phyloP scores from a whole-genome alignment of 1,284 basidiomycete species.

The Psilocybe mexicana region DNA sequence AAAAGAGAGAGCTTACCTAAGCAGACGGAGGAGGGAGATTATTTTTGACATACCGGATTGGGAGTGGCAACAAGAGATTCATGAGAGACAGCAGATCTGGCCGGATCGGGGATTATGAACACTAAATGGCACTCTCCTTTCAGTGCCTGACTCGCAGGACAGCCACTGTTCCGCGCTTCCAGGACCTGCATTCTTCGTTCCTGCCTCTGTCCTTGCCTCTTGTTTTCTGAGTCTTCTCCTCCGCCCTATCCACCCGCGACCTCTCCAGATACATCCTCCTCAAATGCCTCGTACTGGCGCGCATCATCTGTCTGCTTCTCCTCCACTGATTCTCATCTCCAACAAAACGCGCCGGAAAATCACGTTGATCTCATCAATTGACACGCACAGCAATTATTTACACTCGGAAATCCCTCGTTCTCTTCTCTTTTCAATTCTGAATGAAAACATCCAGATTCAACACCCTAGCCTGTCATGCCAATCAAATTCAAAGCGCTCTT shows the following conservation, averaged over 20 bases:
- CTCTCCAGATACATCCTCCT: background rate
- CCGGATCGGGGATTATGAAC: slow-evolving; percentile 23
- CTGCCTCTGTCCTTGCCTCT: slow-evolving; percentile 12
- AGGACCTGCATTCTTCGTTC: slow-evolving; percentile 26
- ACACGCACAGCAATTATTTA: slow-evolving; percentile 18
- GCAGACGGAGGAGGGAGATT: slow-evolving; percentile 2
- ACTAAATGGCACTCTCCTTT: slow-evolving; percentile 13
- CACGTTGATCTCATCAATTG: slow-evolving; percentile 9
- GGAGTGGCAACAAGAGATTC: slow-evolving; percentile 15
- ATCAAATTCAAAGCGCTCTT: background rate
- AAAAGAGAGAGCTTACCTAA: background rate
- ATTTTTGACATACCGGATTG: slow-evolving; percentile 10
- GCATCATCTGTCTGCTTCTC: slow-evolving; percentile 16
- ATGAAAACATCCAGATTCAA: background rate
- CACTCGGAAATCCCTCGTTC: background rate
- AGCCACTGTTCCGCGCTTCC: slow-evolving; percentile 33
- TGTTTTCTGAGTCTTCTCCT: slow-evolving; percentile 12
- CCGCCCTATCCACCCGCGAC: background rate
- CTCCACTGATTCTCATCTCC: slow-evolving; percentile 12
- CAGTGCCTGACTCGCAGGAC: slow-evolving; percentile 30
- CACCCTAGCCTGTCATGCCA: background rate
- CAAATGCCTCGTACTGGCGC: slow-evolving; percentile 4
- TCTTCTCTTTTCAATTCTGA: background rate
- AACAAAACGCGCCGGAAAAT: slow-evolving; percentile 7
- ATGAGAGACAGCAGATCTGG: slow-evolving; percentile 11